Evolutionary conservation across 2,329 filamentous ascomycete genomes (phyloP).

Genomic region (Epichloe festucae): DNA sequence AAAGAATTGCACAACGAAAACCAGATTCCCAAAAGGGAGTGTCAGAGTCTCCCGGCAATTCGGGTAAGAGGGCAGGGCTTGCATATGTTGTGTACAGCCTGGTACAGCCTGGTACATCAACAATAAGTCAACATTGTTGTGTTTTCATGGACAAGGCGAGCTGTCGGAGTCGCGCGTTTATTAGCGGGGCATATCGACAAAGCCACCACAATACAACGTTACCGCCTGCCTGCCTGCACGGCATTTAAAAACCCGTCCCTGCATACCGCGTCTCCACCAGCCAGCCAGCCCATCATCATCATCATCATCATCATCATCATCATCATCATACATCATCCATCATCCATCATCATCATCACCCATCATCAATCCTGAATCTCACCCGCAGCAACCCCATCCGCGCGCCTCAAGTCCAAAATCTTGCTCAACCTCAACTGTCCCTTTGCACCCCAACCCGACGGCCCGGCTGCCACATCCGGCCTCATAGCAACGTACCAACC

Average conservation of each 20-base stretch:
- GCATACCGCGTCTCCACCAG: neutral
- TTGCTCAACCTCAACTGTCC: constrained; percentile 52
- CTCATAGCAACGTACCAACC: constrained; percentile 67
- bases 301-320: too few species aligned
- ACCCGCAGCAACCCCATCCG: constrained; percentile 2
- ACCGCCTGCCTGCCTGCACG: neutral
- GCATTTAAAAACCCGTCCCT: neutral
- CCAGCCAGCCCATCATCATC: neutral
- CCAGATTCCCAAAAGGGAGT: neutral
- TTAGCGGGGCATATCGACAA: constrained; percentile 2
- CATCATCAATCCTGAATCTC: too few species aligned
- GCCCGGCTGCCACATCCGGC: constrained; percentile 62
- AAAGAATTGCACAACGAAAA: too few species aligned
- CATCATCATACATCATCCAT: too few species aligned
- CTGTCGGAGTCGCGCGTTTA: neutral
- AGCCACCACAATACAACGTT: neutral
- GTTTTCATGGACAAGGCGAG: neutral
- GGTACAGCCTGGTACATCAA: neutral
- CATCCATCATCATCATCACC: too few species aligned
- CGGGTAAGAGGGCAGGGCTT: neutral
- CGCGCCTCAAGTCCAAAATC: constrained; percentile 46
- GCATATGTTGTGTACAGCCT: neutral
- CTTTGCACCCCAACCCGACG: constrained; percentile 74
- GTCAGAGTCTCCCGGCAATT: neutral
- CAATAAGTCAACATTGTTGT: neutral